phyloP scores from a whole-genome alignment of 2,329 filamentous ascomycete genomes.

The Fusarium illudens region DNA sequence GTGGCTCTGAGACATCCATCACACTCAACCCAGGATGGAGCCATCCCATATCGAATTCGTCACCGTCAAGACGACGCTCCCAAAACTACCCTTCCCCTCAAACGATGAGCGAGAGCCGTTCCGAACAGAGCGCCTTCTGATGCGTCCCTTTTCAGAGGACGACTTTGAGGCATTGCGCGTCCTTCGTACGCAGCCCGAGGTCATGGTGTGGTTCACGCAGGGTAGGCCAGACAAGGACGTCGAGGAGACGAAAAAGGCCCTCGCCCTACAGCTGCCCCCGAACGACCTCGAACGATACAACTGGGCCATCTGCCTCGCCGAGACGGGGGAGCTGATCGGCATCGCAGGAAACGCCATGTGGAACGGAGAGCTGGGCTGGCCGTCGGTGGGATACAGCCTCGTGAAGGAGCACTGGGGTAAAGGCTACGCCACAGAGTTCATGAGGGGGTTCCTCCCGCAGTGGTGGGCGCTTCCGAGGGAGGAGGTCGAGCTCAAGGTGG shows the following conservation, averaged over 20 bases:
- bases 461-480: constrained; percentile 61
- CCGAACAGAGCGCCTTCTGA: constrained; percentile 61
- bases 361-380: constrained; percentile 58
- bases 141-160: constrained; percentile 59
- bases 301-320: constrained; percentile 59
- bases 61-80: constrained; percentile 59
- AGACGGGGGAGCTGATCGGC: constrained; percentile 61
- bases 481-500: constrained; percentile 55
- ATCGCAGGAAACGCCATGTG: constrained; percentile 54
- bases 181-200: constrained; percentile 65
- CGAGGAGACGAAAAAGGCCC: constrained; percentile 52
- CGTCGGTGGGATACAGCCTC: constrained; percentile 67
- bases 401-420: constrained; percentile 62
- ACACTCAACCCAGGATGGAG: constrained; percentile 30
- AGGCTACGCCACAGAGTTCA: constrained; percentile 66
- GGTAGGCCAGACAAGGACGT: constrained; percentile 54
- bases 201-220: constrained; percentile 66
- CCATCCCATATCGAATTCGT: constrained; percentile 43
- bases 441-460: constrained; percentile 54
- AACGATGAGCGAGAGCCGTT: constrained; percentile 51
- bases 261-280: constrained; percentile 56
- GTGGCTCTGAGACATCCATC: neutral
- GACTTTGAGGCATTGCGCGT: constrained; percentile 61
- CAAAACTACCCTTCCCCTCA: constrained; percentile 52
- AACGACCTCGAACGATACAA: constrained; percentile 63